These are phyloP conservation scores for Ophiocordyceps australis DNA, from an alignment of 2,329 filamentous ascomycete species.

Conservation along the genomic window DNA sequence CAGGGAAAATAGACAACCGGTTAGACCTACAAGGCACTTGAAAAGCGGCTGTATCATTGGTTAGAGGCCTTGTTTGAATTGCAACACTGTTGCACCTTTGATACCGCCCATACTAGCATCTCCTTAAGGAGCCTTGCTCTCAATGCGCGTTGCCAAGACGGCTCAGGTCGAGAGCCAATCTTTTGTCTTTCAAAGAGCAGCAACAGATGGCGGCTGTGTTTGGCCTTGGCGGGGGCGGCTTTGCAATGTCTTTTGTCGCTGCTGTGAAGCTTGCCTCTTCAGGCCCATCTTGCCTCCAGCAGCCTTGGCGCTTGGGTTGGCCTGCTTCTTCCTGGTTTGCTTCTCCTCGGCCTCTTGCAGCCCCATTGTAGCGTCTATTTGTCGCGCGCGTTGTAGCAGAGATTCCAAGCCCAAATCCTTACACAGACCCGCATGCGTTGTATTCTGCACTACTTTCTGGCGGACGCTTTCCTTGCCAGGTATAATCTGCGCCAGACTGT, in stretches of 20 bases:
- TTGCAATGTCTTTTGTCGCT: constrained; percentile 9
- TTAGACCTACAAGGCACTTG: neutral
- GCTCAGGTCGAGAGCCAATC: too few relatives aligned
- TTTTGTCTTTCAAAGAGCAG: constrained; percentile 4
- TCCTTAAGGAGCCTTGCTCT: too few relatives aligned
- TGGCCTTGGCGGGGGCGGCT: constrained; percentile 6
- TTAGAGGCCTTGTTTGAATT: too few relatives aligned
- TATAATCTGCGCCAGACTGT: constrained; percentile 67
- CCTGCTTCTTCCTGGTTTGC: constrained; percentile 10
- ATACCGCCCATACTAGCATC: too few relatives aligned
- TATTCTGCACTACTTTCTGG: constrained; percentile 41
- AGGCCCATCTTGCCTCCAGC: constrained; percentile 27
- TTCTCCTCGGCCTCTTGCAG: constrained; percentile 30
- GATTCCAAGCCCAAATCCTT: constrained; percentile 45
- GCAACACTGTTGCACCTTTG: too few relatives aligned
- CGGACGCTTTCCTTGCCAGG: constrained; percentile 57
- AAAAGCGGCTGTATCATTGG: constrained; percentile 15
- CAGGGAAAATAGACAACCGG: constrained; percentile 51
- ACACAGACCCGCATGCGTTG: constrained; percentile 55
- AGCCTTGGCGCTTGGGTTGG: constrained; percentile 23
- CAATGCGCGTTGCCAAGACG: too few relatives aligned
- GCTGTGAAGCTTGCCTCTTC: constrained; percentile 14
- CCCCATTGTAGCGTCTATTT: constrained; percentile 45
- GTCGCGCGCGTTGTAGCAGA: constrained; percentile 42
- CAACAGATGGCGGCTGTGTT: constrained; percentile 9